Evolutionary conservation across 768 basidiomycete species (phyloP), one percentile per base, ranked within the genome.

Genomic region (Antrodiella citrinella): DNA sequence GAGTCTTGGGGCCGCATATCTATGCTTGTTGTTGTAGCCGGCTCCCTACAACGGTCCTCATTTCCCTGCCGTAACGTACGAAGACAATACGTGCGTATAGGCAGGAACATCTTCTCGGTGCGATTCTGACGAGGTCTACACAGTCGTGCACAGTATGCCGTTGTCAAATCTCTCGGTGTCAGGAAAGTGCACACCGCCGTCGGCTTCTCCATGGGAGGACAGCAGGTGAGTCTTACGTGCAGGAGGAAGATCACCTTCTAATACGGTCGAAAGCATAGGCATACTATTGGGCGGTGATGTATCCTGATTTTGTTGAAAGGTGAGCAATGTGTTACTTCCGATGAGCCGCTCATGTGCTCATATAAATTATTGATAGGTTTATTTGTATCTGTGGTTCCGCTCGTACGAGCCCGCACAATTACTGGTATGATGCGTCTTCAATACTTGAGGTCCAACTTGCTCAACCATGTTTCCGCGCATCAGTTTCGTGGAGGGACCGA

Each of bases 141-240:
- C 50, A 79, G 78, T 48, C 77, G 72, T 39, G 78, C 78, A 12
- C 79, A 81, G 56, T 67, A 78, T 55, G 66, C 71, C 19, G 76
- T 81, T 18, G 67, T 80, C 18, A 76, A 75, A 43, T 64, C 64
- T 24, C 68, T 79, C 23, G 71, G 69, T 5, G 58, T 81, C 4
- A 61, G 67, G 51, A 72, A 74, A 52, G 61, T 75, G 1, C 71
- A 65, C 49, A 69, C 72, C 23, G 76, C 73, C 22, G 65, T 79
- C 19, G 79, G 79, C 2, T 79, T 80, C 54, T 78, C 77, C 3
- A 82, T 81, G 80, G 78, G 78, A 48, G 80, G 72, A 2, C 80
- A 80, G 57, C 69, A 72, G 63, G 70, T 70, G 51, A 25, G 43
- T 24, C 15, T 4, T 12, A 4, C 21, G 24, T 20, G 35, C 18